These are phyloP conservation scores for Cudoniella acicularis DNA, from an alignment of 495 filamentous ascomycete genomes.

Conservation along the genomic window DNA sequence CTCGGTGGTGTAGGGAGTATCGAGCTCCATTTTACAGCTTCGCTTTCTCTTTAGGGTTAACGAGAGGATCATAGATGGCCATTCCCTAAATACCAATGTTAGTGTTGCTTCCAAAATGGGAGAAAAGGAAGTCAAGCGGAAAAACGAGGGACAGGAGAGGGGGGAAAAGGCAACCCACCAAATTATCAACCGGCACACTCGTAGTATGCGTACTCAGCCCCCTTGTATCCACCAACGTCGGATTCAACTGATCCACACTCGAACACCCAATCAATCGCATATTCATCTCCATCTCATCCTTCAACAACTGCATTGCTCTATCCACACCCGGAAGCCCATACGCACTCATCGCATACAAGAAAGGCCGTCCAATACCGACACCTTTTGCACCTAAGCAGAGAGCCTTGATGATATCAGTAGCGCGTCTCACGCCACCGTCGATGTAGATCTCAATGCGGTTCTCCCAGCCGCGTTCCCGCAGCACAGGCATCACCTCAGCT, in stretches of 20 bases:
- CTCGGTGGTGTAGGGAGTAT: too few species aligned
- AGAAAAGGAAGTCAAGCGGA: background rate
- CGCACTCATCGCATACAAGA: conserved; percentile 92
- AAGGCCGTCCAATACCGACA: conserved; percentile 91
- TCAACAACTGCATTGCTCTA: conserved; percentile 89
- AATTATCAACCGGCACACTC: conserved; percentile 60
- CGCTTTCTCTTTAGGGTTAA: conserved; percentile 56
- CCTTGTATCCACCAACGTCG: conserved; percentile 72
- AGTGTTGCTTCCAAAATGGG: background rate
- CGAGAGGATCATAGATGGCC: conserved; percentile 61
- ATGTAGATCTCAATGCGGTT: conserved; percentile 85
- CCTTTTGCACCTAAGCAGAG: conserved; percentile 89
- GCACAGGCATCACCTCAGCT: conserved; percentile 92
- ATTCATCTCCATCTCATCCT: conserved; percentile 98
- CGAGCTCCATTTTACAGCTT: too few species aligned
- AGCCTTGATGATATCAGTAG: conserved; percentile 95
- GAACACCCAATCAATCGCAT: conserved; percentile 89
- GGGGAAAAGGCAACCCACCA: conserved; percentile 38
- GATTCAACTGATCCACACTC: conserved; percentile 70
- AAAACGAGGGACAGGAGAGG: conserved; percentile 6
- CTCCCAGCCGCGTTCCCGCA: conserved; percentile 77
- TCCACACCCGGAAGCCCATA: conserved; percentile 88
- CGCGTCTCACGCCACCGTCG: conserved; percentile 85
- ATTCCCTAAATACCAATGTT: conserved; percentile 23
- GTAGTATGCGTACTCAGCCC: conserved; percentile 68